phyloP scores from a whole-genome alignment of 371 early-diverging fungal genomes.

The Mycotypha africana region DNA sequence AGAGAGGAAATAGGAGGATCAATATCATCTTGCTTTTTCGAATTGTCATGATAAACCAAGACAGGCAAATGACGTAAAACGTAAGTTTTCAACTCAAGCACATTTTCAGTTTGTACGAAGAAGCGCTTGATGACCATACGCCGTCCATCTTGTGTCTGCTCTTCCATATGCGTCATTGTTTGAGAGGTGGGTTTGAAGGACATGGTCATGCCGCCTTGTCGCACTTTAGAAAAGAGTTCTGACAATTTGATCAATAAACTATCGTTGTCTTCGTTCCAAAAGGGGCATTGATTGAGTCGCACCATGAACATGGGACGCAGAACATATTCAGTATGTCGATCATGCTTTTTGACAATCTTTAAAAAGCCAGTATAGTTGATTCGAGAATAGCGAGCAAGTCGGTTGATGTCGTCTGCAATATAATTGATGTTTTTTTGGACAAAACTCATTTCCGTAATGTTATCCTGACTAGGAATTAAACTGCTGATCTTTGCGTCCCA shows the following conservation, averaged over 20 bases:
- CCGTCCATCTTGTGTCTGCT: background rate
- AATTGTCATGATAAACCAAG: slow-evolving; percentile 74
- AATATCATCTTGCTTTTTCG: slow-evolving; percentile 52
- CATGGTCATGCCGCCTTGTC: slow-evolving; percentile 69
- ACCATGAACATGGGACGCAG: slow-evolving; percentile 88
- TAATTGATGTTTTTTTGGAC: slow-evolving; percentile 77
- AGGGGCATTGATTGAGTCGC: slow-evolving; percentile 80
- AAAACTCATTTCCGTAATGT: slow-evolving; percentile 45
- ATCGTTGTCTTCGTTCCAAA: slow-evolving; percentile 91
- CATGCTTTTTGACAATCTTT: slow-evolving; percentile 97
- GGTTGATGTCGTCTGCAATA: slow-evolving; percentile 85
- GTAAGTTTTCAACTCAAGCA: slow-evolving; percentile 92
- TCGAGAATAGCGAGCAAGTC: slow-evolving; percentile 89
- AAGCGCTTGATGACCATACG: slow-evolving; percentile 58
- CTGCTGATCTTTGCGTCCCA: slow-evolving; percentile 38
- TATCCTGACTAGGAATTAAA: slow-evolving; percentile 42
- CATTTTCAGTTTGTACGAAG: slow-evolving; percentile 98
- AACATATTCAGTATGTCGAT: slow-evolving; percentile 87
- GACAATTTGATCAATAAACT: slow-evolving; percentile 84
- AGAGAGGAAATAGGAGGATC: slow-evolving; percentile 94
- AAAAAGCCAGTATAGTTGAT: slow-evolving; percentile 96
- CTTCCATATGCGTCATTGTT: background rate
- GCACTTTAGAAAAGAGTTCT: slow-evolving; percentile 80
- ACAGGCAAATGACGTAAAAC: slow-evolving; percentile 96
- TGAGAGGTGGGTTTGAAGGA: slow-evolving; percentile 32